Percentiles rank a stretch among this genome's conserved stretches.
phyloP scores from a whole-genome alignment of 2,329 filamentous ascomycete species.

The Trichothecium roseum region DNA sequence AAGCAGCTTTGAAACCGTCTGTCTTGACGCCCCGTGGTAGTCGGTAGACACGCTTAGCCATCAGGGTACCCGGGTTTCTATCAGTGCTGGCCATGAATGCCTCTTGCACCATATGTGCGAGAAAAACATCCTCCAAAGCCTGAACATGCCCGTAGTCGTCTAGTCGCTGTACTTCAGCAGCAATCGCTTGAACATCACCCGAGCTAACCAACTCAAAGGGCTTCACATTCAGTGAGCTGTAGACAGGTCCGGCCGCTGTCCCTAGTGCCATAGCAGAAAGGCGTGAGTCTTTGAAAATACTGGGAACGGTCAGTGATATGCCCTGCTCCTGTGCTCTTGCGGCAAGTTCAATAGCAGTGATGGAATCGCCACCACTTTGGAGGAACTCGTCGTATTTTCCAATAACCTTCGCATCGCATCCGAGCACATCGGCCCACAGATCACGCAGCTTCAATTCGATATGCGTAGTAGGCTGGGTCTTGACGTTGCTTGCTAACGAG shows the following conservation, averaged over 20 bases:
- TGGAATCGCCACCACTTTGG: conserved; percentile 1
- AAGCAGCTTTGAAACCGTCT: conserved; percentile 4
- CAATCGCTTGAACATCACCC: background rate
- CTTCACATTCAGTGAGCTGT: background rate
- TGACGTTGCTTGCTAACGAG: background rate
- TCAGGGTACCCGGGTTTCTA: conserved; percentile 8
- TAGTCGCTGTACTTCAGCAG: background rate
- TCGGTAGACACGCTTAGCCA: conserved; percentile 9
- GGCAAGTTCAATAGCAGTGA: conserved; percentile 2
- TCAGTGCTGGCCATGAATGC: background rate
- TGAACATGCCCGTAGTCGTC: background rate
- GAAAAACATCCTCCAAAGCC: background rate
- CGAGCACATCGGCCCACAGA: conserved; percentile 3
- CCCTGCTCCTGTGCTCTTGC: conserved; percentile 1
- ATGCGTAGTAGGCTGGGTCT: conserved; percentile 1
- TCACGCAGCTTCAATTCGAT: conserved; percentile 6
- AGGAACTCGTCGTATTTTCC: conserved; percentile 1
- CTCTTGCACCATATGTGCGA: background rate
- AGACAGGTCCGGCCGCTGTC: background rate
- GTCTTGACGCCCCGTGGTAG: conserved; percentile 10
- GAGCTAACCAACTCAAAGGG: background rate
- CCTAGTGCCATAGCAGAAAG: background rate
- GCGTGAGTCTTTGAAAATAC: background rate
- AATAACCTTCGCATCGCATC: background rate
- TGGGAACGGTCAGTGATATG: background rate